Percentiles rank a stretch among this genome's conserved stretches.
Conservation (phyloP, 2,329 filamentous ascomycete species). For the Corynespora cassiicola region DNA sequence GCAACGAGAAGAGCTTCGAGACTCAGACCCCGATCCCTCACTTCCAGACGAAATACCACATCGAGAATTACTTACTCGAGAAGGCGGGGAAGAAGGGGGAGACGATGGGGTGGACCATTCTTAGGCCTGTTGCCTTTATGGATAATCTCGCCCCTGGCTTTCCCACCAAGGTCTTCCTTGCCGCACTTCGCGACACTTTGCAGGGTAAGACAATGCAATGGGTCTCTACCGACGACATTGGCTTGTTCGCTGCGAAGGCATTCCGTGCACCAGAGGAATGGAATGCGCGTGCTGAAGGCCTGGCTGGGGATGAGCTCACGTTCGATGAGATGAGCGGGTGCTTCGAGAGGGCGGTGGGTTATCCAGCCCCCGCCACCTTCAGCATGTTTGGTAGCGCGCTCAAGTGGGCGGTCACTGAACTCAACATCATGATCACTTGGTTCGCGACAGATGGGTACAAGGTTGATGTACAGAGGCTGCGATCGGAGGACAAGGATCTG, state of each 20-base stretch:
- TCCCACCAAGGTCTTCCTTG: slow-evolving; percentile 56
- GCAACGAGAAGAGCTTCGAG: slow-evolving; percentile 58
- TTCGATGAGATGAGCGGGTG: slow-evolving; percentile 52
- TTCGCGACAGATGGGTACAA: slow-evolving; percentile 56
- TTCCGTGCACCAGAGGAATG: slow-evolving; percentile 55
- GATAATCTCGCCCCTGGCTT: slow-evolving; percentile 62
- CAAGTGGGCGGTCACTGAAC: slow-evolving; percentile 51
- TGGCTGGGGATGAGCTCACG: slow-evolving; percentile 62
- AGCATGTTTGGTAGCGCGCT: slow-evolving; percentile 48
- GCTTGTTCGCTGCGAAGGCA: slow-evolving; percentile 57
- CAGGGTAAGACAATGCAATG: slow-evolving; percentile 51
- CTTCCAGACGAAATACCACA: slow-evolving; percentile 66
- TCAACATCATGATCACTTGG: slow-evolving; percentile 59
- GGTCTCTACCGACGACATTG: slow-evolving; percentile 57
- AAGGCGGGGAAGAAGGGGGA: slow-evolving; percentile 48
- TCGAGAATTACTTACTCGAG: slow-evolving; percentile 67
- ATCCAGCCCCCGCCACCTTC: slow-evolving; percentile 52
- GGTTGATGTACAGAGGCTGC: slow-evolving; percentile 53
- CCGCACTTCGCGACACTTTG: slow-evolving; percentile 51
- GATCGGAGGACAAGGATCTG: slow-evolving; percentile 52
- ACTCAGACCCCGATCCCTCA: slow-evolving; percentile 61
- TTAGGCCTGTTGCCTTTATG: slow-evolving; percentile 69
- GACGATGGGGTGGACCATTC: slow-evolving; percentile 65
- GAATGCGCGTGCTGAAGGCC: slow-evolving; percentile 52
- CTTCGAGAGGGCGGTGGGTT: slow-evolving; percentile 56